Percentiles rank a stretch among this genome's conserved stretches.
Evolutionary conservation across 2,329 filamentous ascomycete species (phyloP).

Genomic region (Trichothecium sympodiale): DNA sequence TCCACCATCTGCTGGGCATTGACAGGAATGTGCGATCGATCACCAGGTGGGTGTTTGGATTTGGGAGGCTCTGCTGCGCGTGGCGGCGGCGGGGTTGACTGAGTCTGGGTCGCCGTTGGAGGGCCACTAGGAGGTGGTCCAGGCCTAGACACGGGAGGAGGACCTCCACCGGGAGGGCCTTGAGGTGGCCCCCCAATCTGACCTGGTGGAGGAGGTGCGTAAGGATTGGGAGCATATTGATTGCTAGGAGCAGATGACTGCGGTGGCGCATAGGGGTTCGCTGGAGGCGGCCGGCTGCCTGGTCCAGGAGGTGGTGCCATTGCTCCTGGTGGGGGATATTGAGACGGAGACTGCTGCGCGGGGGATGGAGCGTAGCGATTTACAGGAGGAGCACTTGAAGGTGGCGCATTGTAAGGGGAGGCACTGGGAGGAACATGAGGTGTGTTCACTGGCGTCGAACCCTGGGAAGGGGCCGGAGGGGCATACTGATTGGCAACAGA

Average conservation of each 20-base stretch:
- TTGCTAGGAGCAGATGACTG: slow-evolving; percentile 34
- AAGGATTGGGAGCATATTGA: slow-evolving; percentile 52
- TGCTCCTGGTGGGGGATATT: slow-evolving; percentile 25
- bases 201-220: slow-evolving; percentile 30
- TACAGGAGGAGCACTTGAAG: slow-evolving; percentile 54
- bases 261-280: slow-evolving; percentile 32
- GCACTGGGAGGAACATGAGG: slow-evolving; percentile 60
- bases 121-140: slow-evolving; percentile 16
- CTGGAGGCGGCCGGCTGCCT: slow-evolving; percentile 33
- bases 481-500: slow-evolving; percentile 49
- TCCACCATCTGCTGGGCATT: slow-evolving; percentile 70
- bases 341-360: slow-evolving; percentile 37
- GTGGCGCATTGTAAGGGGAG: slow-evolving; percentile 80
- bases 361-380: slow-evolving; percentile 66
- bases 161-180: slow-evolving; percentile 22
- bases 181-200: slow-evolving; percentile 33
- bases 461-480: slow-evolving; percentile 48
- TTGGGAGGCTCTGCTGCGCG: slow-evolving; percentile 39
- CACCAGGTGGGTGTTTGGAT: slow-evolving; percentile 66
- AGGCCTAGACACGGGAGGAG: slow-evolving; percentile 19
- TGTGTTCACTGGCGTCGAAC: slow-evolving; percentile 50
- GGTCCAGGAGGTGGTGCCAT: slow-evolving; percentile 28
- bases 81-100: slow-evolving; percentile 33
- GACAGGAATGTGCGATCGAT: slow-evolving; percentile 78
- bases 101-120: slow-evolving; percentile 6